These are phyloP conservation scores for Ustilago curta DNA, from an alignment of 1,284 basidiomycete genomes.

Conservation along the genomic window DNA sequence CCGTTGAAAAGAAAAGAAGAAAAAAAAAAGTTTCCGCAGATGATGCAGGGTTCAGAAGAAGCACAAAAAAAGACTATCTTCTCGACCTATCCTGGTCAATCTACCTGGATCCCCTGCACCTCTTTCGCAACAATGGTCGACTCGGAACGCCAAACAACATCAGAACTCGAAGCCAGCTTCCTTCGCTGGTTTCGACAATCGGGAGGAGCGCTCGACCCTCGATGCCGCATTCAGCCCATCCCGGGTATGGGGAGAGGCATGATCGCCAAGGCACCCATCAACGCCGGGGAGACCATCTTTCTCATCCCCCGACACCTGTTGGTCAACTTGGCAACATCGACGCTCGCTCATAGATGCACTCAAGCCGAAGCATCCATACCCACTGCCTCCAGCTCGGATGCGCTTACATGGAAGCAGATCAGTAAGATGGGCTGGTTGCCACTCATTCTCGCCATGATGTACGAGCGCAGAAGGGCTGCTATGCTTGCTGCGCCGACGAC, in stretches of 20 bases:
- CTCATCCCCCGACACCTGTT: conserved; percentile 82
- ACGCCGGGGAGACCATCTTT: conserved; percentile 82
- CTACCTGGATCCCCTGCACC: neutral
- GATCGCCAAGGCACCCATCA: conserved; percentile 78
- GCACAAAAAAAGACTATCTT: no score
- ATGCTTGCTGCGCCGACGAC: neutral
- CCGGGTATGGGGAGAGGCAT: conserved; percentile 78
- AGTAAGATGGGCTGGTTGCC: conserved; percentile 79
- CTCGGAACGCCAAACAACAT: conserved; percentile 34
- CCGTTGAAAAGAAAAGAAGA: no score
- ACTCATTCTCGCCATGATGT: conserved; percentile 94
- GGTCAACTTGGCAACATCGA: conserved; percentile 82
- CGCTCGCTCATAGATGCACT: conserved; percentile 70
- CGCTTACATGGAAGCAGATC: conserved; percentile 39
- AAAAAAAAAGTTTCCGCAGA: conserved; percentile 6
- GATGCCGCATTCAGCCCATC: conserved; percentile 74
- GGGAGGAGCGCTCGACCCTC: conserved; percentile 67
- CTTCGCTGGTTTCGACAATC: conserved; percentile 69
- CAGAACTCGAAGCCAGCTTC: conserved; percentile 58
- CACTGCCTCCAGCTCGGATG: neutral
- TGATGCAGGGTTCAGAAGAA: conserved; percentile 15
- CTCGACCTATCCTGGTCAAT: neutral
- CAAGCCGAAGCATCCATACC: conserved; percentile 18
- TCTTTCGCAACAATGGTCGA: conserved; percentile 5
- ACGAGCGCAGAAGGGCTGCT: conserved; percentile 75